Evolutionary conservation across 108 stramenopile species (phyloP), one percentile per base, ranked within the genome.

Genomic region (Aurantiochytrium sp.): DNA sequence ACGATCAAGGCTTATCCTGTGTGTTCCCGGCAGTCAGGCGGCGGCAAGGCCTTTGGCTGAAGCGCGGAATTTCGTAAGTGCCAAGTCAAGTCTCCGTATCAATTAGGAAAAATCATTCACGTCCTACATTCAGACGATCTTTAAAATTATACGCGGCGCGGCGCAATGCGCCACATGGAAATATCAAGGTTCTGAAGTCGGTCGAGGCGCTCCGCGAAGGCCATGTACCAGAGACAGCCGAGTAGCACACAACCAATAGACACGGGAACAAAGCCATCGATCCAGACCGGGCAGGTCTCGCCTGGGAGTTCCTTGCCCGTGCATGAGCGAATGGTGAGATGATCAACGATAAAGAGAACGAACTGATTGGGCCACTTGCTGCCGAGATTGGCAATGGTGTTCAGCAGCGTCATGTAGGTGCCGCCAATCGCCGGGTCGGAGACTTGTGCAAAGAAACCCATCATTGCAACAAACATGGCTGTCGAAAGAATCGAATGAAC

Each of bases 401-500:
- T 99, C 64, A 99, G 91, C 44, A 99, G 91, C 0, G 99, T 99
- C 99, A 99, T 99, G 96, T 99, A 99, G 10, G 96, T 95, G 10
- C 99, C 99, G 51, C 99, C 99, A 90, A 99, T 98, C 44, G 96
- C 95, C 4, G 97, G 97, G 94, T 99, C 99, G 59, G 97, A 97
- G 42, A 98, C 92, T 60, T 92, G 92, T 5, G 97, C 96, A 91
- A 98, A 99, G 91, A 99, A 99, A 18, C 96, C 96, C 99, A 99
- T 99, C 93, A 97, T 97, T 0, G 97, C 94, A 90, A 98, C 97
- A 91, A 98, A 99, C 94, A 98, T 97, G 60, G 97, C 89, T 69
- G 94, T 96, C 58, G 94, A 92, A 53, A 95, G 95, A 29, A 96
- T 96, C 25, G 97, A 96, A 72, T 97, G 97, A 71, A 95, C 91